A percentile compares a stretch with the other conserved stretches of the same genome.
phyloP scores from a whole-genome alignment of 176 grass and related monocot species.

The Pontederia crassipes region DNA sequence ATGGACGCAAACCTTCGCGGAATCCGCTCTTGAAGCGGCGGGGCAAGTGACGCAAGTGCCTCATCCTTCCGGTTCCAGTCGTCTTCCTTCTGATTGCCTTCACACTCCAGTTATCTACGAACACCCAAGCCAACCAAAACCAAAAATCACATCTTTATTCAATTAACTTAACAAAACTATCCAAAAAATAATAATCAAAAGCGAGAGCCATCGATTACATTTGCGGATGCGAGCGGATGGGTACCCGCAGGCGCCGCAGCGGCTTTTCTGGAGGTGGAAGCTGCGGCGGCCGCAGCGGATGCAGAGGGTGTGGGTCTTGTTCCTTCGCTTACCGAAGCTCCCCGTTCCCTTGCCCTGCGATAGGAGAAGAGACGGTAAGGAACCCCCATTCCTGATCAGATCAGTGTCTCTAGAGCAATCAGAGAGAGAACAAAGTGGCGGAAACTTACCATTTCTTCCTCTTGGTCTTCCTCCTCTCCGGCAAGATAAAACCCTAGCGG shows the following conservation, averaged over 20 bases:
- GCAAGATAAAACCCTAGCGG: too few species aligned
- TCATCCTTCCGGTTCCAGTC: too few species aligned
- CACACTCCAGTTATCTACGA: too few species aligned
- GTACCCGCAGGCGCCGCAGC: conserved; percentile 27
- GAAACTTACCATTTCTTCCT: conserved; percentile 23
- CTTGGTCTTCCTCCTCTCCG: too few species aligned
- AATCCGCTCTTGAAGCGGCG: too few species aligned
- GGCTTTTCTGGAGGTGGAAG: conserved; percentile 42
- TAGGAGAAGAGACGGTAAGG: not conserved
- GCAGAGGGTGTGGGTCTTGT: conserved; percentile 38
- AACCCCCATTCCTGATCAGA: not conserved
- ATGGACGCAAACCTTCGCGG: too few species aligned
- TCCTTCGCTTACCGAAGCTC: conserved; percentile 37
- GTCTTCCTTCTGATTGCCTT: too few species aligned
- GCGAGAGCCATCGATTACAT: conserved; percentile 1
- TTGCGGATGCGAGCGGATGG: conserved; percentile 37
- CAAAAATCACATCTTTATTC: too few species aligned
- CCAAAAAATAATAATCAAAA: too few species aligned
- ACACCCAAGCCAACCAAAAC: too few species aligned
- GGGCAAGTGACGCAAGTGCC: too few species aligned
- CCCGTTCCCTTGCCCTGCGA: conserved; percentile 30
- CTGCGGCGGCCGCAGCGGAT: conserved; percentile 27
- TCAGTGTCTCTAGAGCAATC: not conserved
- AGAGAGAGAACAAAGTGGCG: not conserved
- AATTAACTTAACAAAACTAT: too few species aligned